phyloP scores from a whole-genome alignment of 257 asterid species.

The Ophiorrhiza pumila region DNA sequence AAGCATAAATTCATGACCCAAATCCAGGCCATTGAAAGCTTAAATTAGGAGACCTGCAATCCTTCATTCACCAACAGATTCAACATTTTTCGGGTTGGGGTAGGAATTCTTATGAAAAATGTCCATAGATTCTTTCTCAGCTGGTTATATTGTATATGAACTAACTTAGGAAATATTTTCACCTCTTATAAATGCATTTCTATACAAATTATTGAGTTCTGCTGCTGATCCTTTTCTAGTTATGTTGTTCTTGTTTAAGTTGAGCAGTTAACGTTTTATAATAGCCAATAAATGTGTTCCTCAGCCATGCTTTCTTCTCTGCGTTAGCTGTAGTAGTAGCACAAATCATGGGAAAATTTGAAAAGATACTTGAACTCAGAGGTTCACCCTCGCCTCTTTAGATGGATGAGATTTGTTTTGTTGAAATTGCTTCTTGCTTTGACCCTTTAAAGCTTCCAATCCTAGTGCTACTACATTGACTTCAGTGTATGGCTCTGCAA shows the following conservation, averaged over 20 bases:
- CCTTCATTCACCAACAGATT: neutral
- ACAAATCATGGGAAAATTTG: too few species aligned
- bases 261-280: neutral
- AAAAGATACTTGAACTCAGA: too few species aligned
- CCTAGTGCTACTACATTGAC: neutral
- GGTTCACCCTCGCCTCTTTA: too few species aligned
- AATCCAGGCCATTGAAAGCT: neutral
- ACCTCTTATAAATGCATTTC: too few species aligned
- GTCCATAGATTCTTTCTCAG: too few species aligned
- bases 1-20: too few species aligned
- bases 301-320: neutral
- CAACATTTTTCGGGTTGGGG: conserved; percentile 1
- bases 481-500: neutral
- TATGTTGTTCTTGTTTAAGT: neutral
- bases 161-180: too few species aligned
- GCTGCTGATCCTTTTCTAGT: neutral
- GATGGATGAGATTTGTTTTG: too few species aligned
- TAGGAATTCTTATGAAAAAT: too few species aligned
- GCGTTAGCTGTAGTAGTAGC: too few species aligned
- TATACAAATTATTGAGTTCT: too few species aligned
- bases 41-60: neutral
- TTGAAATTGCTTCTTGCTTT: neutral
- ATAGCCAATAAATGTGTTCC: neutral
- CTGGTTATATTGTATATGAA: too few species aligned
- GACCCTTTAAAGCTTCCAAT: neutral